These are phyloP conservation scores for Pseudonitzschia pungens DNA, from an alignment of 108 stramenopile genomes.

Conservation along the genomic window DNA sequence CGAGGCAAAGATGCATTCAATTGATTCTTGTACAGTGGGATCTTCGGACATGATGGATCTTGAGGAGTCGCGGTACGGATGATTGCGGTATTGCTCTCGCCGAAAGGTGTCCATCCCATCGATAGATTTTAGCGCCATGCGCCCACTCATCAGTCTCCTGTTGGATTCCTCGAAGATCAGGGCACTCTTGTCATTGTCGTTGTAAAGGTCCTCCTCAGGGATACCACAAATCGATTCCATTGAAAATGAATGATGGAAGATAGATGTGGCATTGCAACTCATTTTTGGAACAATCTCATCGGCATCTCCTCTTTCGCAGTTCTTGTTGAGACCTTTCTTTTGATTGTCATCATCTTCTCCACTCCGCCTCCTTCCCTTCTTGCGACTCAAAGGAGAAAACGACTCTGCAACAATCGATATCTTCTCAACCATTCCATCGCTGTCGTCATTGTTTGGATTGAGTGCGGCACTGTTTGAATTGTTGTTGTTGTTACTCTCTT, in stretches of 20 bases:
- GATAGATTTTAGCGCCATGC: neutral
- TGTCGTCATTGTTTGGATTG: neutral
- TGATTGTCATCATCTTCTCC: neutral
- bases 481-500: conserved; percentile 10
- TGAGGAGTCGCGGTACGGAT: neutral
- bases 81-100: neutral
- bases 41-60: conserved; percentile 32
- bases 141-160: neutral
- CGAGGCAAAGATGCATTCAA: conserved; percentile 63
- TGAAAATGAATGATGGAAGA: conserved; percentile 7
- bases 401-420: neutral
- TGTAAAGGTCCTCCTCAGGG: neutral
- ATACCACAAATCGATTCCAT: neutral
- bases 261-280: neutral
- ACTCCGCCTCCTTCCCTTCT: neutral
- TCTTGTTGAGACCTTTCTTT: neutral
- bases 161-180: neutral
- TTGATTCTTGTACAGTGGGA: conserved; percentile 60
- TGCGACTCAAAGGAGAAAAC: neutral
- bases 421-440: neutral
- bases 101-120: neutral
- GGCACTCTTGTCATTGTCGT: neutral
- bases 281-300: neutral
- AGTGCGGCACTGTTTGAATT: neutral
- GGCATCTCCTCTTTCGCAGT: neutral